Base-by-base conservation (phyloP, 768 basidiomycete genomes). In the Boletus reticuloceps region DNA sequence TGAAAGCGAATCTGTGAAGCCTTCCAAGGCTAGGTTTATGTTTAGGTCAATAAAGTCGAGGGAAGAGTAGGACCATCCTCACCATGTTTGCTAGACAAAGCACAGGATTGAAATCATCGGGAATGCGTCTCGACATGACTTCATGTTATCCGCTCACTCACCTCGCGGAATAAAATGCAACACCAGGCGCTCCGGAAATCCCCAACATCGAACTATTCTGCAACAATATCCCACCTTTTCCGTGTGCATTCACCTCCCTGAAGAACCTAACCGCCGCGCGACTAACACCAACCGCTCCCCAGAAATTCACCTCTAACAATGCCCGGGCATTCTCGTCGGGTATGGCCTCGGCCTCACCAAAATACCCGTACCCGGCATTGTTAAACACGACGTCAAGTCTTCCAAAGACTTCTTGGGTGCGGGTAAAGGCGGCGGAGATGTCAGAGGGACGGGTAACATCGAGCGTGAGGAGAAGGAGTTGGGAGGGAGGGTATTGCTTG, bases 241-340 rank as follows among this genome's bases (percentile, higher is more conserved):
- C 47, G 8, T 57, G 53, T 4, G 34, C 43, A 52, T 75, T 75
- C 9, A 64, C 63, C 46, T 74, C 70, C 20, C 72, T 64, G 59
- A 77, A 73, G 45, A 68, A 66, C 31, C 29, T 43, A 37, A 72
- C 51, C 1, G 67, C 66, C 16, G 63, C 58, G 16, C 52, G 59
- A 36, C 59, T 62, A 9, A 75, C 66, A 31, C 19, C 14, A 5
- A 47, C 51, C 1, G 47, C n/a, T 10, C 58, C 55, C 54, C 52
- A 61, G 14, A 56, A 75, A 41, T 69, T 71, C 0, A 68, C 69
- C 27, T 75, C 73, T 47, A 77, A 75, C 52, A 72, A 12, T 6
- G 56, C 51, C 5, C 73, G 64, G 6, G 73, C 74, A 1, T 64
- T 61, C 1, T 55, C 63, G 8, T 69, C 68, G 3, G 69, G 56